These are phyloP conservation scores for Gloeostereum incarnatum DNA, from an alignment of 768 basidiomycete species.

Conservation along the genomic window DNA sequence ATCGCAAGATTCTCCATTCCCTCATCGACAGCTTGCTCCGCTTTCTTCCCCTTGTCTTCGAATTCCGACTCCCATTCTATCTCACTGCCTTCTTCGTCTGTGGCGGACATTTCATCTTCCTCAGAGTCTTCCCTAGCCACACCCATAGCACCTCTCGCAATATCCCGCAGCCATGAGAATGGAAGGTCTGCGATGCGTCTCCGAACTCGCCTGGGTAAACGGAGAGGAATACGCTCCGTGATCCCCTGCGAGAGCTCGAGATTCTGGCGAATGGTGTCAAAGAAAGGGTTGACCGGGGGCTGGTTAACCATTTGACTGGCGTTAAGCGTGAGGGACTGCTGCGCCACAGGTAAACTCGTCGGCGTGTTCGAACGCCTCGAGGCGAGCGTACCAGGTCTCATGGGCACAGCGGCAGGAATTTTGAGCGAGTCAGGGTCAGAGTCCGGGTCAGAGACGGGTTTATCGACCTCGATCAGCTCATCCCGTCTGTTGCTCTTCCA, in stretches of 20 bases:
- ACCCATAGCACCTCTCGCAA: slow-evolving; percentile 56
- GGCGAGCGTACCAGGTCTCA: too few species aligned
- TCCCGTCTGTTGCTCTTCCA: slow-evolving; percentile 44
- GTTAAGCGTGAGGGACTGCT: too few species aligned
- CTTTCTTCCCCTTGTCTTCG: too few species aligned
- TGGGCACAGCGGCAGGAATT: too few species aligned
- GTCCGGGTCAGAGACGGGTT: slow-evolving; percentile 40
- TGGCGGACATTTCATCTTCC: too few species aligned
- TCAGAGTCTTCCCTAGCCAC: too few species aligned
- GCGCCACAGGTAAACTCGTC: too few species aligned
- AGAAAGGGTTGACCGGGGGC: slow-evolving; percentile 79
- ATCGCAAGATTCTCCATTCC: slow-evolving; percentile 76
- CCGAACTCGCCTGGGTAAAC: slow-evolving; percentile 37
- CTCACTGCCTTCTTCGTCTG: too few species aligned
- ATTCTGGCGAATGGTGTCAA: slow-evolving; percentile 88
- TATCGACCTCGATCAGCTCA: slow-evolving; percentile 41
- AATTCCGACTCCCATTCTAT: too few species aligned
- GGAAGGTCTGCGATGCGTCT: slow-evolving; percentile 67
- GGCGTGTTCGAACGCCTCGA: too few species aligned
- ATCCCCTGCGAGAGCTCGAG: slow-evolving; percentile 67
- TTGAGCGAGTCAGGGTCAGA: too few species aligned
- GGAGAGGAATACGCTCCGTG: slow-evolving; percentile 77
- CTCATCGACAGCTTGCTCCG: too few species aligned
- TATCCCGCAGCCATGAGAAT: slow-evolving; percentile 68
- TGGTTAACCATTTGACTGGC: slow-evolving; percentile 2